Evolutionary conservation across 2,329 filamentous ascomycete genomes (phyloP), one percentile per base, ranked within the genome.

Genomic region (Aspergillus quadricinctus): DNA sequence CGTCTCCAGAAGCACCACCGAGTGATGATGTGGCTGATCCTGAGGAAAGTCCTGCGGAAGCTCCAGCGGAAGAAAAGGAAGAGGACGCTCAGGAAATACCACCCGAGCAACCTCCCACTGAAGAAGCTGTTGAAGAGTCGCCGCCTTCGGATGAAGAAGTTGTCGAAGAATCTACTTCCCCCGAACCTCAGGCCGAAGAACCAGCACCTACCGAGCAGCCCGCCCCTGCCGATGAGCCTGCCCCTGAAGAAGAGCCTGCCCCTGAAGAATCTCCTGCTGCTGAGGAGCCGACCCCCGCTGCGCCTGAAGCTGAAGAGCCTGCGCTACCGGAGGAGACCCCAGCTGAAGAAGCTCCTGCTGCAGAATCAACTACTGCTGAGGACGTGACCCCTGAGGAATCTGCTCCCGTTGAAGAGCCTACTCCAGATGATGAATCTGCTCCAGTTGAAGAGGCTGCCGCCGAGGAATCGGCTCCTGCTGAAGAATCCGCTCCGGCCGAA

Each of bases 51-150:
- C 49, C 64, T 10, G 45, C 56, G 8, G 59, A 63, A 52, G 61
- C 61, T 10, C 35, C 53, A n/a, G 10, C 52, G 1, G 48, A 57
- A 35, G 60, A 58, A 49, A 45, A 53, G 21, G 55, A 60, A 51
- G 59, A 62, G 45, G 28, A 57, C 3, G 50, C 61, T 19, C 50
- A 41, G 19, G 53, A 64, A 51, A 57, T 59, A n/a, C 50, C 57
- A 28, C 21, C 53, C 31, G 53, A 58, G 43, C 37, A 61, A 29
- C 55, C 56, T 27, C 53, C 60, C 21, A 50, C 57, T 50, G 59
- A 64, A 35, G 57, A 63, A 45, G 17, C 27, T 14, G 27, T 57
- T 54, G 50, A 68, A 63, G 23, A 66, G 58, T 50, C 69, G 68
- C 51, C 57, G 21, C 48, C 52, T 21, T 25, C 46, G 41, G 51